Percentiles rank a stretch among this genome's conserved stretches.
Evolutionary conservation across 805 yeast species (phyloP).

Genomic region (Metschnikowia peoriensis): DNA sequence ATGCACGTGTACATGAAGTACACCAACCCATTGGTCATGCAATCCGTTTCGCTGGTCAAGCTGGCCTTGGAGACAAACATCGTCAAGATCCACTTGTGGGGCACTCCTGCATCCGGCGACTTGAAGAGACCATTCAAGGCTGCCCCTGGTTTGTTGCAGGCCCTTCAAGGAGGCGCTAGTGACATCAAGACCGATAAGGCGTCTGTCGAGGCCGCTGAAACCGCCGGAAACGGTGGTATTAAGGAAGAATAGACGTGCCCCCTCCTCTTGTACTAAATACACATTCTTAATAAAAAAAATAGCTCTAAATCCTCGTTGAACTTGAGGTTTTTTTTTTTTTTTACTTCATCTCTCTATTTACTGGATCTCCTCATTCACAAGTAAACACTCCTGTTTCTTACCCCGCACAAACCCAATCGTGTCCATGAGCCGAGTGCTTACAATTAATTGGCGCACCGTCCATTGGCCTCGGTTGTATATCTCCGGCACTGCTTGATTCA

Average conservation of each 20-base stretch:
- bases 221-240: conserved; percentile 81
- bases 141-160: conserved; percentile 49
- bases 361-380: conserved; percentile 23
- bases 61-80: conserved; percentile 85
- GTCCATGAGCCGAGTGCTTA: conserved; percentile 54
- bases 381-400: conserved; percentile 42
- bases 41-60: conserved; percentile 87
- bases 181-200: conserved; percentile 82
- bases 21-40: conserved; percentile 96
- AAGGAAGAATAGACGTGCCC: conserved; percentile 64
- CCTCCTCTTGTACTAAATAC: neutral
- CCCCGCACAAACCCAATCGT: conserved; percentile 48
- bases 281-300: neutral
- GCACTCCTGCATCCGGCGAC: conserved; percentile 80
- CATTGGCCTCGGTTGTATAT: conserved; percentile 51
- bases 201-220: conserved; percentile 80
- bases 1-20: conserved; percentile 97
- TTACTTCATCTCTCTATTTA: no score
- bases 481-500: conserved; percentile 53
- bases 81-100: conserved; percentile 86
- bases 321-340: no score
- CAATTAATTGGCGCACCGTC: conserved; percentile 47
- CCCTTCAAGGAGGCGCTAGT: conserved; percentile 59
- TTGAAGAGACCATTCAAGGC: conserved; percentile 96
- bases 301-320: no score